Conservation (phyloP, 352 stramenopile genomes). For the Pythium phragmitis region DNA sequence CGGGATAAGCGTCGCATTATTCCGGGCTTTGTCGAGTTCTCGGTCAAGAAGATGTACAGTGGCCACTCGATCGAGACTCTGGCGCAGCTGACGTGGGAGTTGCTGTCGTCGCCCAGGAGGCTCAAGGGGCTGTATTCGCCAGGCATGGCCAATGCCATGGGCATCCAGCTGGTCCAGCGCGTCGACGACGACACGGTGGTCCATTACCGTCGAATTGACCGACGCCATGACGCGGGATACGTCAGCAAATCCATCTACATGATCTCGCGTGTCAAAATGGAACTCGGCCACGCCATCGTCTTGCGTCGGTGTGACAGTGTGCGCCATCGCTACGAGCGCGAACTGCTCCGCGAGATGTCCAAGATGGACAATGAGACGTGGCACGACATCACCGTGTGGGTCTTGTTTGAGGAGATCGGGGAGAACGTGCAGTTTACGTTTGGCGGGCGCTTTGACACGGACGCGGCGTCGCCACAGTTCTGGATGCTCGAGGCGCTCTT, state of each 20-base stretch:
- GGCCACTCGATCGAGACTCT: conserved; percentile 30
- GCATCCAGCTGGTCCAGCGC: conserved; percentile 45
- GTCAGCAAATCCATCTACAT: conserved; percentile 51
- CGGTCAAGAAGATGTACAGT: conserved; percentile 49
- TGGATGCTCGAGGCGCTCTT: conserved; percentile 72
- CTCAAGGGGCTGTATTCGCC: conserved; percentile 47
- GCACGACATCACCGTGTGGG: conserved; percentile 66
- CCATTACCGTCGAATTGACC: conserved; percentile 46
- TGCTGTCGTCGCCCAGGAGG: conserved; percentile 33
- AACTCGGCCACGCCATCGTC: conserved; percentile 39
- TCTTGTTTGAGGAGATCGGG: conserved; percentile 40
- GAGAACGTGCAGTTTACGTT: conserved; percentile 44
- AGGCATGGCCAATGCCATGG: conserved; percentile 26
- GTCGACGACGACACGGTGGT: conserved; percentile 67
- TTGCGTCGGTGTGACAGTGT: conserved; percentile 43
- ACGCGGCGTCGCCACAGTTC: conserved; percentile 37
- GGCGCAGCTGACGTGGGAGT: conserved; percentile 35
- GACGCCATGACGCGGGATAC: conserved; percentile 17
- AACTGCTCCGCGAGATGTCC: conserved; percentile 6
- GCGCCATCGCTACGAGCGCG: conserved; percentile 11
- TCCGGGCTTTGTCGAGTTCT: conserved; percentile 50
- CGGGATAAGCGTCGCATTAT: conserved; percentile 40
- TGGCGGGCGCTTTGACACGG: conserved; percentile 44
- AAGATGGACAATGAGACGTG: conserved; percentile 32
- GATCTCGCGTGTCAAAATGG: conserved; percentile 38